Evolutionary conservation across 1,139 yeast genomes (phyloP), one percentile per base, ranked within the genome.

Genomic region (Debaryomyces psychrophilus): DNA sequence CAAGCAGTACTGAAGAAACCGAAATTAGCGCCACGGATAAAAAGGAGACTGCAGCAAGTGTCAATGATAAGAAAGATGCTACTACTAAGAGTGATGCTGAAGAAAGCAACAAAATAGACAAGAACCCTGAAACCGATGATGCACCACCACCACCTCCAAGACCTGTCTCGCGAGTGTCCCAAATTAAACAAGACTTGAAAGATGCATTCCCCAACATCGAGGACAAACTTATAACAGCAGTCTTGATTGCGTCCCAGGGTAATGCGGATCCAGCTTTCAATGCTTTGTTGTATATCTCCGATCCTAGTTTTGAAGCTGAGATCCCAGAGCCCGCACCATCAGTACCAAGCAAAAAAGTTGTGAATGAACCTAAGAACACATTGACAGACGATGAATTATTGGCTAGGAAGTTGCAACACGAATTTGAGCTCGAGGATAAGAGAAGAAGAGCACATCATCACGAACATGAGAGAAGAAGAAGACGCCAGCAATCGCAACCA

Each of bases 141-240:
- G 68, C 59, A 43, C 96, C 96, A 4, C 79, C 86, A n/a, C 79
- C 75, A 53, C 96, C 96, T 3, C 74, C 82, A 15, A 77, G 96
- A 56, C 92, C 90, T 9, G 62, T 73, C 11, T 77, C 85, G 8
- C 87, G 89, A 17, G 70, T 74, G 37, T 68, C 79, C 28, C 71
- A 73, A 53, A 73, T 82, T 40, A 73, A 78, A 51, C 70, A 75
- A 27, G 80, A 82, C 47, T 72, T 90, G 54, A 76, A 78, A 58
- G 95, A 87, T 20, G 97, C 97, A 1, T 90, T 90, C 64, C 97
- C 98, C 1, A 69, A 72, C 18, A 69, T 81, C 25, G 96, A 89
- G 44, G 86, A 81, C 31, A 81, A 83, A 52, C 78, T 83, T 52
- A 75, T 90, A 52, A 81, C 85, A 41, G 92, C 96, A 22, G 86